These are phyloP conservation scores for Pythium brassicae DNA, from an alignment of 352 stramenopile genomes.

Conservation along the genomic window DNA sequence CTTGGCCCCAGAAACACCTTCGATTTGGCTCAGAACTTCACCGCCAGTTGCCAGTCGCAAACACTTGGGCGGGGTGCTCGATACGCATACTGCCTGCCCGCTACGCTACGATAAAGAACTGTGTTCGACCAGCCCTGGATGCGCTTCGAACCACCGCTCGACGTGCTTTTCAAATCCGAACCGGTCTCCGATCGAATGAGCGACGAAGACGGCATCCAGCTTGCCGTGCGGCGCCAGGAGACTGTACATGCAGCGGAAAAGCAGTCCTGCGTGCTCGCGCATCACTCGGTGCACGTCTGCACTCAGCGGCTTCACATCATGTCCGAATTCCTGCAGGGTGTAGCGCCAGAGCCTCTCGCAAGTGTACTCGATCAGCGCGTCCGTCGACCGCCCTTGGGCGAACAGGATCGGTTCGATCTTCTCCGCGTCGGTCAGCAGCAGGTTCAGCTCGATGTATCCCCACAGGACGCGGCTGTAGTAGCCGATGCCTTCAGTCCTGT, in stretches of 20 bases:
- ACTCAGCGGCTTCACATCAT: neutral
- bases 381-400: neutral
- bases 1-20: no score
- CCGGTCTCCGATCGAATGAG: no score
- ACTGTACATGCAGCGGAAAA: conserved; percentile 17
- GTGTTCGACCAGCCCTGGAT: no score
- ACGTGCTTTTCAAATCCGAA: no score
- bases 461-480: conserved; percentile 22
- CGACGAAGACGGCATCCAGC: no score
- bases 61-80: no score
- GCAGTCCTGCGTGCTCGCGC: conserved; percentile 9
- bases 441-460: conserved; percentile 29
- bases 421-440: conserved; percentile 23
- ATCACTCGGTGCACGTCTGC: conserved; percentile 7
- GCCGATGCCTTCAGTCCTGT: conserved; percentile 8
- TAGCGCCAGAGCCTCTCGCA: neutral
- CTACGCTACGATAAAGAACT: no score
- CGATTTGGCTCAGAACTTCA: no score
- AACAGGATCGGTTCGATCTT: conserved; percentile 17
- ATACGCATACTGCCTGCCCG: no score
- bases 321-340: neutral
- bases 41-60: no score
- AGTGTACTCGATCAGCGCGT: neutral
- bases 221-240: neutral
- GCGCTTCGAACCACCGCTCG: no score